Evolutionary conservation across 2,329 filamentous ascomycete species (phyloP), one percentile per base, ranked within the genome.

Genomic region (Dichotomopilus funicola): DNA sequence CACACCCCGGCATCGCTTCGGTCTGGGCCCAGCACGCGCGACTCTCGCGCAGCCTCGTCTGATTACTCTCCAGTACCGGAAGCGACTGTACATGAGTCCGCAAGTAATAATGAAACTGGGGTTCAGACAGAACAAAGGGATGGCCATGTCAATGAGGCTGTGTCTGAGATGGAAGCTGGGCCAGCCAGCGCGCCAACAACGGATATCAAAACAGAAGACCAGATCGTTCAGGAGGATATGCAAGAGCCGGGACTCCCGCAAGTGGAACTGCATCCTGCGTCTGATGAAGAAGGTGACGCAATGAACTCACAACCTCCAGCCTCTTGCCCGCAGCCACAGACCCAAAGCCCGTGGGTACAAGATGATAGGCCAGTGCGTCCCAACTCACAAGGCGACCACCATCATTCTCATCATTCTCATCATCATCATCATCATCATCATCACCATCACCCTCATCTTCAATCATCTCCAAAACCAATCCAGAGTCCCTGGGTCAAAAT

Each of bases 401-500:
- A 27, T 3, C 19, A 27, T 27, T 27, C 19, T 27, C 19, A 27
- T 27, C 19, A 27, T 27, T 27, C 19, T 27, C 19, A 27, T 27
- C 19, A 2, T 27, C 19, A 27, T 27, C 19, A 27, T 3, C 19
- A 27, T 27, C 19, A 27, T 27, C 19, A 27, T 3, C 19, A 27
- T 27, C 2, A 27, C 19, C 2, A 27, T 27, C 19, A 27, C 3
- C 3, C 19, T 27, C 19, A 27, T 3, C 19, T 27, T 27, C 19
- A 27, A 27, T 27, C 19, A 27, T 61, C 56, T 64, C 65, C 43
- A 62, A 67, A 53, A 8, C 37, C 42, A 19, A 47, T 13, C 27
- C 68, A 70, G 55, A 70, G 66, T 34, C 67, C 68, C 1, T 70
- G 68, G 67, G 43, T 27, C 31, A 54, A 50, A 47, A 61, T 60